Conservation (phyloP, 805 yeast species). For the Candida rishiriensis region DNA sequence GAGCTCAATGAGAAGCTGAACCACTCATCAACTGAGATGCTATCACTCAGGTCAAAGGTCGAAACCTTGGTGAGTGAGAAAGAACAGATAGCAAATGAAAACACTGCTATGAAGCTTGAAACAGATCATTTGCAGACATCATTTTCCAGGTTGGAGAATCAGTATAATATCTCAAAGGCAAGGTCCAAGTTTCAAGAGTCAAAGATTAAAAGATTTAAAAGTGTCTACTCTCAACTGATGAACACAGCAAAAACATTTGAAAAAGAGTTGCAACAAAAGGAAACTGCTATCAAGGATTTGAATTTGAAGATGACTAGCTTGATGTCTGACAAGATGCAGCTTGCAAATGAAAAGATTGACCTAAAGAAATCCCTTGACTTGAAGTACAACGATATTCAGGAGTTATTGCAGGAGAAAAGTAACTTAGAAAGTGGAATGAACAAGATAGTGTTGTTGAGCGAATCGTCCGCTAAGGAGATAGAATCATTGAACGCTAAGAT, state of each 20-base stretch:
- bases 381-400: slow-evolving; percentile 20
- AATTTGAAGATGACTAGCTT: slow-evolving; percentile 18
- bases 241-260: slow-evolving; percentile 17
- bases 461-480: slow-evolving; percentile 5
- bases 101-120: too few relatives aligned
- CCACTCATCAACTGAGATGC: slow-evolving; percentile 1
- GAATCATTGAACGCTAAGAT: slow-evolving; percentile 16
- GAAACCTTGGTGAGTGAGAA: too few relatives aligned
- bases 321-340: slow-evolving; percentile 18
- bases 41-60: too few relatives aligned
- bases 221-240: slow-evolving; percentile 16
- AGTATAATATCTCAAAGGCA: slow-evolving; percentile 8
- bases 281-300: slow-evolving; percentile 7
- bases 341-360: slow-evolving; percentile 21
- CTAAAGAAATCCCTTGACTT: slow-evolving; percentile 12
- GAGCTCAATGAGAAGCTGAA: slow-evolving; percentile 9
- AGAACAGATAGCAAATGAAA: too few relatives aligned
- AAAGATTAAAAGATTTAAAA: slow-evolving; percentile 15
- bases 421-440: slow-evolving; percentile 5
- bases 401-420: slow-evolving; percentile 7
- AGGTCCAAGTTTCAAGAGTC: slow-evolving; percentile 11
- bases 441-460: slow-evolving; percentile 1
- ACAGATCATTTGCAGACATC: too few relatives aligned
- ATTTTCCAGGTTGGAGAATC: not conserved
- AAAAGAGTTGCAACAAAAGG: slow-evolving; percentile 9